Percentiles rank a stretch among this genome's conserved stretches.
phyloP scores from a whole-genome alignment of 768 basidiomycete species.

The Aureoboletus auriporus region DNA sequence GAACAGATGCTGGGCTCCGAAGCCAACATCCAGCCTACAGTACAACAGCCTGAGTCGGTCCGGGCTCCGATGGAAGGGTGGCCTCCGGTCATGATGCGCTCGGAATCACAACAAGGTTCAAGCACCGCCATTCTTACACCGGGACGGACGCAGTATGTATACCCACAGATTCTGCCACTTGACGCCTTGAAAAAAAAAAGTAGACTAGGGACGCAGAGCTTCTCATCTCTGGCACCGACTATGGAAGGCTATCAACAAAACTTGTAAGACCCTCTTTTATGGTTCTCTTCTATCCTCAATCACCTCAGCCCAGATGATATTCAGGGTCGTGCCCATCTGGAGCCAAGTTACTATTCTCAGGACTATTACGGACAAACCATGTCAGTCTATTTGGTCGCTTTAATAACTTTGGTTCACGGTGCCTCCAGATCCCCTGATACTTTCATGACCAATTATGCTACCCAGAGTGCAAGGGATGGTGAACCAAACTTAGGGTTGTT shows the following conservation, averaged over 20 bases:
- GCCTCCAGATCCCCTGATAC: not conserved
- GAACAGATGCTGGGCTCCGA: constrained; percentile 5
- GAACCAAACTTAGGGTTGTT: constrained; percentile 11
- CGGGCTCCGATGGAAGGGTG: constrained; percentile 1
- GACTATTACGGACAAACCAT: constrained; percentile 6
- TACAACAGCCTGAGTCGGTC: constrained; percentile 6
- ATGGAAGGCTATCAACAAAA: constrained; percentile 6
- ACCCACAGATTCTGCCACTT: not conserved
- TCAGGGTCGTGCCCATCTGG: not conserved
- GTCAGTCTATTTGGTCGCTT: constrained; percentile 10
- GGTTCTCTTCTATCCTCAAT: not conserved
- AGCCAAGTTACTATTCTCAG: constrained; percentile 2
- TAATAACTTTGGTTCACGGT: constrained; percentile 1
- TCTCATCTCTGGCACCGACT: not conserved
- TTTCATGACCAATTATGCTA: constrained; percentile 6
- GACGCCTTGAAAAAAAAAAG: not conserved
- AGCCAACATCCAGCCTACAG: not conserved
- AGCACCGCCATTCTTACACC: not conserved
- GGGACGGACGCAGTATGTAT: constrained; percentile 12
- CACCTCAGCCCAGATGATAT: constrained; percentile 6
- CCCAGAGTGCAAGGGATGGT: not conserved
- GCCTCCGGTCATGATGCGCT: not conserved
- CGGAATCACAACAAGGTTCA: constrained; percentile 7
- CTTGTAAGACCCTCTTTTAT: constrained; percentile 11
- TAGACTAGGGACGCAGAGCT: constrained; percentile 6